Conservation (phyloP, 257 asterid genomes). For the Anisodus tanguticus region DNA sequence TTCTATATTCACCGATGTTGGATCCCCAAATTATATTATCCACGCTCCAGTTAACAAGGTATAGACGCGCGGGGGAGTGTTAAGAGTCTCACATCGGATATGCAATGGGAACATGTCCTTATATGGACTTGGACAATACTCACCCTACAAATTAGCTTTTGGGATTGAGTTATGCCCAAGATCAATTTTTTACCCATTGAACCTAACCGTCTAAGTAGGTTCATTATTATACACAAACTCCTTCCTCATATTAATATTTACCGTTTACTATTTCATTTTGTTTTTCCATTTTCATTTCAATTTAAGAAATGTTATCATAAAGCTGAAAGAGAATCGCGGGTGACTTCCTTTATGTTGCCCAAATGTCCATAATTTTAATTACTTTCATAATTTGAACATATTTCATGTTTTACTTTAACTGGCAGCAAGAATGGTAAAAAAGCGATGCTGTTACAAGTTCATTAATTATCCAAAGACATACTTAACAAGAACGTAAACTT, state of each 20-base stretch:
- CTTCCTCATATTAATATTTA: neutral
- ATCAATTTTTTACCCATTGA: neutral
- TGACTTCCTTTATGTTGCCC: neutral
- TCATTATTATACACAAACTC: neutral
- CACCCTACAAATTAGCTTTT: too few species aligned
- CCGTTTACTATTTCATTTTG: neutral
- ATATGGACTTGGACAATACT: too few species aligned
- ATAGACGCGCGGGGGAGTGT: too few species aligned
- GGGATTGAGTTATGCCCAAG: too few species aligned
- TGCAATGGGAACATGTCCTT: too few species aligned
- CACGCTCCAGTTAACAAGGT: too few species aligned
- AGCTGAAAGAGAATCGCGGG: neutral
- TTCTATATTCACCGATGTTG: too few species aligned
- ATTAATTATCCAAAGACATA: neutral
- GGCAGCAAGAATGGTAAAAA: neutral
- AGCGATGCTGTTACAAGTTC: neutral
- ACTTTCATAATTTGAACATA: neutral
- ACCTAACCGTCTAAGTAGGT: conserved; percentile 7
- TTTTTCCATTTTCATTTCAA: neutral
- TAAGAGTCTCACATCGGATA: too few species aligned
- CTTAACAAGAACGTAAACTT: neutral
- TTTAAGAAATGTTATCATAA: neutral
- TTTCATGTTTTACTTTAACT: neutral
- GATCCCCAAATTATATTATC: too few species aligned
- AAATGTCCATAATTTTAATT: neutral